Evolutionary conservation across 2,329 filamentous ascomycete species (phyloP), one percentile per base, ranked within the genome.

Genomic region (Neopestalotiopsis sp.): DNA sequence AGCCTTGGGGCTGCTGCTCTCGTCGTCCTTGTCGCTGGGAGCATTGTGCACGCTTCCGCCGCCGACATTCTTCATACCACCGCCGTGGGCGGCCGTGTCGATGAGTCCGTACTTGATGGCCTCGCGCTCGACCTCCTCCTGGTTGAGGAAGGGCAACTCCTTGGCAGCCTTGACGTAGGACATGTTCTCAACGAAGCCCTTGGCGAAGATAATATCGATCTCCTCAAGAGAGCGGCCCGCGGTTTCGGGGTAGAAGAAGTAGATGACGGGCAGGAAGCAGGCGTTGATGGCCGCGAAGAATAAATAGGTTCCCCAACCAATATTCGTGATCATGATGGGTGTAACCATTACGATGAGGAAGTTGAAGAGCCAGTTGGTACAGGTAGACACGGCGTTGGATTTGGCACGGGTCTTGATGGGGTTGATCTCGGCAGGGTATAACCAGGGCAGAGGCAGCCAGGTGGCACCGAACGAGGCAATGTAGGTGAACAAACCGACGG

Each of bases 381-480:
- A 89, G 0, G 89, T 91, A 0, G 88, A 88, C 4, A 91, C 81
- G 3, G 85, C 85, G 61, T 82, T 82, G 67, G 82, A 82, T 76
- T 84, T 84, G 13, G 81, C 79, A 4, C 83, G 77, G 1, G 82
- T 85, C 74, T 83, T 81, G 45, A 85, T 78, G 0, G 84, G 83
- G 75, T 87, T 87, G 72, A 88, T 81, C 72, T 88, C 84, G 57
- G 87, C 86, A 1, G 87, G 83, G 72, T 85, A 86, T 65, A 88
- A 74, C 88, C 89, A 91, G 0, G 89, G 67, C 62, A 67, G 82
- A 17, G 89, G 89, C 9, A 91, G 78, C 85, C 88, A 91, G 1
- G 88, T 90, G 0, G 89, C 89, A 45, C 90, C 90, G 73, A 92
- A 92, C 70, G 89, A 90, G 5, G 88, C 88, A 74, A 92, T 92